A percentile compares a stretch with the other conserved stretches of the same genome.
Conservation (phyloP, 352 stramenopile genomes). For the Phytophthora tubulina region DNA sequence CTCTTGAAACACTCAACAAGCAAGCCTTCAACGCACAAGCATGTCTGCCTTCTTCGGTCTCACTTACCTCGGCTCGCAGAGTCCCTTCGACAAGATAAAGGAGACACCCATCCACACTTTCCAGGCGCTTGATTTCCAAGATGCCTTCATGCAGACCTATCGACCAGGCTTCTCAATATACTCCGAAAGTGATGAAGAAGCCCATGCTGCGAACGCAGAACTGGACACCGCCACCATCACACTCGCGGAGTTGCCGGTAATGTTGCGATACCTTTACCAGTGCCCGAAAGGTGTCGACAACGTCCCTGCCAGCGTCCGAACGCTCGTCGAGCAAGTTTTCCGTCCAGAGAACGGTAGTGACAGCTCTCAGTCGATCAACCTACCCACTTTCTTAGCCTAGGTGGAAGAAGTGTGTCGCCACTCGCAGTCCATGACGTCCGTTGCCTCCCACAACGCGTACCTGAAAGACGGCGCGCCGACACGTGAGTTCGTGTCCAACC, state of each 20-base stretch:
- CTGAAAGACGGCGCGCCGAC: slow-evolving; percentile 42
- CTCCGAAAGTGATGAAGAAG: slow-evolving; percentile 71
- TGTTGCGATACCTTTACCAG: slow-evolving; percentile 69
- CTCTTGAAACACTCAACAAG: no score
- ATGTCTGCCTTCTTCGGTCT: slow-evolving; percentile 79
- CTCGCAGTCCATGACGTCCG: slow-evolving; percentile 45
- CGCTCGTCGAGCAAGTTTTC: slow-evolving; percentile 39
- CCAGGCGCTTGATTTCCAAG: slow-evolving; percentile 60
- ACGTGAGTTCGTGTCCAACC: slow-evolving; percentile 70
- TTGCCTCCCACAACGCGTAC: slow-evolving; percentile 46
- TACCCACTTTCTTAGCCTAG: slow-evolving; percentile 39
- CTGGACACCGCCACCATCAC: slow-evolving; percentile 48
- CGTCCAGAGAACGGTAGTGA: slow-evolving; percentile 15
- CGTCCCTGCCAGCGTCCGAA: slow-evolving; percentile 40
- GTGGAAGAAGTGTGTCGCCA: slow-evolving; percentile 45
- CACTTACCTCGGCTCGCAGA: slow-evolving; percentile 66
- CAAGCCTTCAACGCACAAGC: neutral
- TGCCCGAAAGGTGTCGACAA: slow-evolving; percentile 67
- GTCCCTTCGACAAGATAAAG: slow-evolving; percentile 61
- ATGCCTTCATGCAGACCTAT: slow-evolving; percentile 67
- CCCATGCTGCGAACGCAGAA: slow-evolving; percentile 35
- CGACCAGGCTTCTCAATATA: slow-evolving; percentile 60
- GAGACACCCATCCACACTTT: slow-evolving; percentile 71
- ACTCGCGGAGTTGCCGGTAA: slow-evolving; percentile 44
- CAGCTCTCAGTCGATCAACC: slow-evolving; percentile 13